phyloP scores from a whole-genome alignment of 352 stramenopile genomes.

The Pythium volutum region DNA sequence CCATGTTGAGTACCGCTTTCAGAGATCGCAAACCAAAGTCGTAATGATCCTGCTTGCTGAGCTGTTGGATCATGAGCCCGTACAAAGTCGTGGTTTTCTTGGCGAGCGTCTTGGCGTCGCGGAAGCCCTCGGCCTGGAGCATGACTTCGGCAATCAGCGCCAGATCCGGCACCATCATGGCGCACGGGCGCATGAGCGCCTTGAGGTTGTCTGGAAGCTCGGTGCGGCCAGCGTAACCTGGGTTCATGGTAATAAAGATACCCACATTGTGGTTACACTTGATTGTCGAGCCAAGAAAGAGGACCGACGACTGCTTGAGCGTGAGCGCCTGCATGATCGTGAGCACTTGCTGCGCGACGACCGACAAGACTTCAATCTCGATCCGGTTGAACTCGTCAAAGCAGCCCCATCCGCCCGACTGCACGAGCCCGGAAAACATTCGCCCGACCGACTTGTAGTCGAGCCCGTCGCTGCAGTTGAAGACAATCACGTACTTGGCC shows the following conservation, averaged over 20 bases:
- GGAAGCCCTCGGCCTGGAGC: conserved; percentile 88
- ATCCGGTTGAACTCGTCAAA: conserved; percentile 92
- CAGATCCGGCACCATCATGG: conserved; percentile 92
- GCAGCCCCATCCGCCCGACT: conserved; percentile 90
- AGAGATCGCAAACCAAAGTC: conserved; percentile 91
- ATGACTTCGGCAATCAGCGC: conserved; percentile 89
- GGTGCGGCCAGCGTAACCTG: conserved; percentile 81
- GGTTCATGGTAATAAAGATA: conserved; percentile 94
- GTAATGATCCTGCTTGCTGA: conserved; percentile 89
- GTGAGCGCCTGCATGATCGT: conserved; percentile 87
- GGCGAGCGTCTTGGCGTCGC: conserved; percentile 43
- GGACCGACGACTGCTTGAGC: conserved; percentile 63
- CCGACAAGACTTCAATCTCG: conserved; percentile 85
- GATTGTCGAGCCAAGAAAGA: conserved; percentile 87
- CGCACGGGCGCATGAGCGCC: conserved; percentile 82
- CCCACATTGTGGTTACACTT: conserved; percentile 87
- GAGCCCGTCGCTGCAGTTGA: conserved; percentile 91
- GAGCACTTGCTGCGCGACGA: conserved; percentile 90
- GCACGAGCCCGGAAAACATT: conserved; percentile 93
- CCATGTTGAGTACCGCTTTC: conserved; percentile 87
- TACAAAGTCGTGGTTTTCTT: conserved; percentile 89
- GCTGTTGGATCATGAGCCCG: conserved; percentile 87
- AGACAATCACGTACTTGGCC: conserved; percentile 93
- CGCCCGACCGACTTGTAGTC: conserved; percentile 95
- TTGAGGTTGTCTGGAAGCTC: conserved; percentile 86